A percentile compares a stretch with the other conserved stretches of the same genome.
Evolutionary conservation across 441 rosid genomes (phyloP).

Genomic region (Jatropha podagrica): DNA sequence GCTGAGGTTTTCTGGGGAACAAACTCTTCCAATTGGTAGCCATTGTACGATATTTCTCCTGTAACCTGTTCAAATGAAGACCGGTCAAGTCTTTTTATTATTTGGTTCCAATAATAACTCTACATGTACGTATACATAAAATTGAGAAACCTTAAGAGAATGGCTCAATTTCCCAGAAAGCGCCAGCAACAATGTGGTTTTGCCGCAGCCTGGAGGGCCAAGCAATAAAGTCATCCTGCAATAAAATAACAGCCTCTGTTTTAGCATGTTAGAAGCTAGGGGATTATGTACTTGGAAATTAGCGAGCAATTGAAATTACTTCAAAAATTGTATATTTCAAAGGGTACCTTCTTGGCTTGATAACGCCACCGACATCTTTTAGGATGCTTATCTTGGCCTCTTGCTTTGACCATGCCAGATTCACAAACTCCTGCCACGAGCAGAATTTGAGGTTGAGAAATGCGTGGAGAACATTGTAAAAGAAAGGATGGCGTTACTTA

Average conservation of each 20-base stretch:
- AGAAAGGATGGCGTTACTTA: constrained; percentile 15
- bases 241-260: not conserved
- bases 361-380: constrained; percentile 39
- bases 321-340: not conserved
- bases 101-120: not conserved
- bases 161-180: constrained; percentile 50
- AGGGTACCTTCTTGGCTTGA: constrained; percentile 42
- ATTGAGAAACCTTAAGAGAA: constrained; percentile 49
- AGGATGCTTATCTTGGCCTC: constrained; percentile 35
- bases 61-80: constrained; percentile 27
- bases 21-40: constrained; percentile 43
- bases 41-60: constrained; percentile 49
- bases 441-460: not conserved
- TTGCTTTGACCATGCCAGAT: constrained; percentile 26
- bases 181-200: constrained; percentile 55
- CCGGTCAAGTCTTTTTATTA: not conserved
- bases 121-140: not conserved
- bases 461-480: not conserved
- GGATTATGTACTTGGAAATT: too few species aligned
- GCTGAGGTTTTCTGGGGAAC: constrained; percentile 54
- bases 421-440: constrained; percentile 26
- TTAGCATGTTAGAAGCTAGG: not conserved
- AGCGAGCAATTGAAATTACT: not conserved
- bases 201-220: constrained; percentile 80
- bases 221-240: constrained; percentile 65